Base-by-base conservation (phyloP, 495 filamentous ascomycete species). In the Aspergillus biplanus region DNA sequence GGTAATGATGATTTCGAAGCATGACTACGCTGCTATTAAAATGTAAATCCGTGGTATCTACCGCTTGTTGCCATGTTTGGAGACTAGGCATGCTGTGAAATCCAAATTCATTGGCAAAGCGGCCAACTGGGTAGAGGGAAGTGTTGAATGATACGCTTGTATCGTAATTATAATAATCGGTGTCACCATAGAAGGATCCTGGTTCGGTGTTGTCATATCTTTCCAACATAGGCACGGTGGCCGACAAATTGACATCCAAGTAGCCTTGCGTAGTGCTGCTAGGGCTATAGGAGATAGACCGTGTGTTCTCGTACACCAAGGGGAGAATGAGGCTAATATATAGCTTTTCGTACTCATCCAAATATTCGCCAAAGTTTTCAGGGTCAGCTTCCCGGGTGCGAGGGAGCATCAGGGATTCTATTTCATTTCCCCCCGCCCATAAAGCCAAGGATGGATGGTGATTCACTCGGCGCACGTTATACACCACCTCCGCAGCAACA, bases 91-190 rank as follows among this genome's bases (percentile, higher is more conserved):
- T 89, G 58, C 81, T 85, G 62, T 87, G 86, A 71, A 81, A 89
- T 52, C 87, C 87, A 57, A 89, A 90, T 70, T 90, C 87, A 62
- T 86, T 86, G 8, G 85, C 80, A 67, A 90, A 89, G n/a, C 87
- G 80, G 12, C 85, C 86, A 0, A 87, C 78, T 0, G 86, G 87
- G 61, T 87, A 89, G 8, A 71, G 70, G 6, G 74, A 75, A 57
- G 77, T 71, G 69, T 90, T 82, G 72, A 88, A 89, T 0, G 85
- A 80, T 18, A 81, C 65, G 8, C 61, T 66, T 35, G 81, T 80
- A 66, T 86, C 75, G 62, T 91, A 91, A 63, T 89, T 85, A 73
- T 91, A 91, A 67, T 86, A 83, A 59, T 90, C 88, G 8, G 87
- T 90, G 67, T 90, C 85, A 11, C 86, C 86, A 67, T 90, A 89